A percentile compares a stretch with the other conserved stretches of the same genome.
Evolutionary conservation across 768 basidiomycete genomes (phyloP).

Genomic region (Phylloporus sp.): DNA sequence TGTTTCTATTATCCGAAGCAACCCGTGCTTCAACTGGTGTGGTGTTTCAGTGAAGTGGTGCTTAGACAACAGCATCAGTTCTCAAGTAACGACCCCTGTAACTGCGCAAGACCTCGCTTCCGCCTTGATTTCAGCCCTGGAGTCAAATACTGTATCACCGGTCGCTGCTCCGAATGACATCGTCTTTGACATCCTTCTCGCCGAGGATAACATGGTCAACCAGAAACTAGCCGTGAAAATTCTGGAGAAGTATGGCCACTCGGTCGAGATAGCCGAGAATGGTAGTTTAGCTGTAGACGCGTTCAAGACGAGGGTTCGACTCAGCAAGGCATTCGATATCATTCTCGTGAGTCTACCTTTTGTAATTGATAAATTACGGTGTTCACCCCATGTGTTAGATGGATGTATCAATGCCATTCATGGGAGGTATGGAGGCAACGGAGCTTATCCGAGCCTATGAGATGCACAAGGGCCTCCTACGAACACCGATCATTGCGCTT

Average conservation of each 20-base stretch:
- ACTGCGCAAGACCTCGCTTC: slow-evolving; percentile 85
- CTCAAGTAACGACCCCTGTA: slow-evolving; percentile 90
- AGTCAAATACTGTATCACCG: slow-evolving; percentile 89
- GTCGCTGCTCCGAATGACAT: slow-evolving; percentile 83
- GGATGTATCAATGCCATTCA: slow-evolving; percentile 98
- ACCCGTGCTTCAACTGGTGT: slow-evolving; percentile 2
- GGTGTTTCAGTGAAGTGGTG: slow-evolving; percentile 81
- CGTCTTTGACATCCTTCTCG: slow-evolving; percentile 88
- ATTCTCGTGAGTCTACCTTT: slow-evolving; percentile 63
- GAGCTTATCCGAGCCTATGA: slow-evolving; percentile 87
- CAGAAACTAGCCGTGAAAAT: slow-evolving; percentile 97
- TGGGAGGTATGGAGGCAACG: slow-evolving; percentile 98
- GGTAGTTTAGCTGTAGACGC: slow-evolving; percentile 91
- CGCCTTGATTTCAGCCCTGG: slow-evolving; percentile 90
- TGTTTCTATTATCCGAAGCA: slow-evolving; percentile 1
- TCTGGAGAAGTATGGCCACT: slow-evolving; percentile 92
- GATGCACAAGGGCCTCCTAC: slow-evolving; percentile 58
- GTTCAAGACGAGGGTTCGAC: slow-evolving; percentile 73
- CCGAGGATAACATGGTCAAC: slow-evolving; percentile 95
- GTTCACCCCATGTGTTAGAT: slow-evolving; percentile 50
- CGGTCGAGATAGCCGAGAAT: slow-evolving; percentile 96
- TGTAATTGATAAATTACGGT: neutral
- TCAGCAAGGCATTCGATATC: slow-evolving; percentile 79
- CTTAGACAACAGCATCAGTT: slow-evolving; percentile 91
- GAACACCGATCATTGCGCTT: slow-evolving; percentile 91